These are phyloP conservation scores for Diaporthe nobilis DNA, from an alignment of 2,329 filamentous ascomycete species.

Conservation along the genomic window DNA sequence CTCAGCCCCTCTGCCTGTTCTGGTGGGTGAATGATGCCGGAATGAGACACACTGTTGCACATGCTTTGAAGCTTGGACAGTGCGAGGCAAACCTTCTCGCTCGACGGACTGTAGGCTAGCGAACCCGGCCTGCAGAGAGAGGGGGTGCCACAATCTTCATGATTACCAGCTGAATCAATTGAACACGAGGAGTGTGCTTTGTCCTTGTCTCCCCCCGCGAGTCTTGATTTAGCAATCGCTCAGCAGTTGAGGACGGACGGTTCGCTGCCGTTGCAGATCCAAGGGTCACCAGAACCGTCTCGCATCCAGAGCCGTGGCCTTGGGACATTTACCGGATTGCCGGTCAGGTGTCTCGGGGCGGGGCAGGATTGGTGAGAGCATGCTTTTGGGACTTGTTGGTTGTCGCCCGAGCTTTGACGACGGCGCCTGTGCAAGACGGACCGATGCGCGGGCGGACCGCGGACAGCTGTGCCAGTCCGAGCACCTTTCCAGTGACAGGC, in stretches of 20 bases:
- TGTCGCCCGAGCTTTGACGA: constrained; percentile 17
- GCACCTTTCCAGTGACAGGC: constrained; percentile 2
- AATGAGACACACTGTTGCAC: constrained; percentile 30
- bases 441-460: constrained; percentile 19
- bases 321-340: constrained; percentile 25
- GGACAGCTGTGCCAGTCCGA: constrained; percentile 5
- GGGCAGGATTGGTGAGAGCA: constrained; percentile 17
- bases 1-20: neutral
- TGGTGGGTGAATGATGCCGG: constrained; percentile 15
- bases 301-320: constrained; percentile 24
- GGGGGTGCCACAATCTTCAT: neutral
- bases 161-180: neutral
- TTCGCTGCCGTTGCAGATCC: constrained; percentile 1
- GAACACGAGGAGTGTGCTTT: constrained; percentile 20
- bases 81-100: constrained; percentile 19
- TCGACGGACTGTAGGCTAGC: neutral
- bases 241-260: constrained; percentile 9
- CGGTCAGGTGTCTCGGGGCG: constrained; percentile 18
- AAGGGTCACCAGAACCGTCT: neutral
- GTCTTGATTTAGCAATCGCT: constrained; percentile 5
- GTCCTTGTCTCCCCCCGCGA: neutral
- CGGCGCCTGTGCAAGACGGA: constrained; percentile 8
- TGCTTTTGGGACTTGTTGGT: constrained; percentile 15
- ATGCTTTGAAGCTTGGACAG: constrained; percentile 18
- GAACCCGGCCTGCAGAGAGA: constrained; percentile 10